These are phyloP conservation scores for Auriscalpium orientale DNA, from an alignment of 768 basidiomycete species.

Conservation along the genomic window DNA sequence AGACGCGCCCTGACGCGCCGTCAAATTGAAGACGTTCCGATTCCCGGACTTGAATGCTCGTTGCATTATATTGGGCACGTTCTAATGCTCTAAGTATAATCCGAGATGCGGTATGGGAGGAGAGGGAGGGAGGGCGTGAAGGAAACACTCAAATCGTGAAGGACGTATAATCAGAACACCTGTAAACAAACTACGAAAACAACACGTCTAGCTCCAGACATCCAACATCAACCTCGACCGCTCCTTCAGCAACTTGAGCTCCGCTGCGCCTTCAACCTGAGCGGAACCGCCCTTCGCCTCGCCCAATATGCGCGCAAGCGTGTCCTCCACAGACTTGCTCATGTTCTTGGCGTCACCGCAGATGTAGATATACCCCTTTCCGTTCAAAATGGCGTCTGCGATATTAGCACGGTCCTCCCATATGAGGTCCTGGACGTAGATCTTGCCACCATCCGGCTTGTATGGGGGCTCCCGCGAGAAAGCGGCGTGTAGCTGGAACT, in stretches of 20 bases:
- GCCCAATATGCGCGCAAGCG: conserved; percentile 74
- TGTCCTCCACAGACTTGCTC: conserved; percentile 92
- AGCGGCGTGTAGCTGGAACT: conserved; percentile 82
- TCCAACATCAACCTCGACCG: conserved; percentile 80
- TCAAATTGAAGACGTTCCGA: too few species aligned
- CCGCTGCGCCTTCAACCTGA: conserved; percentile 83
- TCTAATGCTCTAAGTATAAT: too few species aligned
- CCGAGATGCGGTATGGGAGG: too few species aligned
- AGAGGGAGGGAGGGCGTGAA: not conserved
- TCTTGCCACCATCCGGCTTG: conserved; percentile 88
- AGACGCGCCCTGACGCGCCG: too few species aligned
- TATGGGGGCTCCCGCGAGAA: conserved; percentile 86
- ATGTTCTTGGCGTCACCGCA: conserved; percentile 96
- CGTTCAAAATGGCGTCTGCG: conserved; percentile 82
- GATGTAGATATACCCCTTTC: conserved; percentile 96
- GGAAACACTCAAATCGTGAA: not conserved
- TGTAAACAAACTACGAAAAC: not conserved
- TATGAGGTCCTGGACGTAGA: conserved; percentile 97
- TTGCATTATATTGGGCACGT: too few species aligned
- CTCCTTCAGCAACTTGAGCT: conserved; percentile 94
- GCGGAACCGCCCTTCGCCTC: conserved; percentile 89
- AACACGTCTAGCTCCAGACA: conserved; percentile 66
- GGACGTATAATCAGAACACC: not conserved
- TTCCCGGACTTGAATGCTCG: too few species aligned
- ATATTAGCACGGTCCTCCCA: conserved; percentile 82